phyloP scores from a whole-genome alignment of 768 basidiomycete genomes.

The Gyrodon lividus region DNA sequence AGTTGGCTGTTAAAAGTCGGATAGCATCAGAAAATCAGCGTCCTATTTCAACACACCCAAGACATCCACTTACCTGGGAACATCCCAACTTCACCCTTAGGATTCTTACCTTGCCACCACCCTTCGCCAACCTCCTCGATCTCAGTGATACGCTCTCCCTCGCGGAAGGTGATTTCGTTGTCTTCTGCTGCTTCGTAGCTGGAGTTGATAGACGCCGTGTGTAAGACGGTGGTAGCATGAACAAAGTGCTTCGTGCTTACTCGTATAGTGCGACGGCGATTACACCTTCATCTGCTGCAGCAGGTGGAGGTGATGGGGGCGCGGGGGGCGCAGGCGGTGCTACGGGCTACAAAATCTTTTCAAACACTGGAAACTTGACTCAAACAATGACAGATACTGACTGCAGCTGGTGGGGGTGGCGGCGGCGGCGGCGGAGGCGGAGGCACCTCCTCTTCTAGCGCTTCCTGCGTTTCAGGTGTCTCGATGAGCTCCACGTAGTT shows the following conservation, averaged over 20 bases:
- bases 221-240: not conserved
- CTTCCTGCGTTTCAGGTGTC: conserved; percentile 37
- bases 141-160: conserved; percentile 75
- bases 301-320: conserved; percentile 49
- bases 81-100: conserved; percentile 56
- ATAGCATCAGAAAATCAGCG: too few relatives aligned
- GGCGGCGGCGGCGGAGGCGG: conserved; percentile 55
- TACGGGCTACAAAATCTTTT: conserved; percentile 27
- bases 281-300: conserved; percentile 54
- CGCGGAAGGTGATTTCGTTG: conserved; percentile 84
- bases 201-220: not conserved
- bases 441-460: conserved; percentile 40
- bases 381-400: conserved; percentile 25
- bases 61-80: conserved; percentile 61
- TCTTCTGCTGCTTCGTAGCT: conserved; percentile 91
- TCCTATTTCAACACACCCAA: too few relatives aligned
- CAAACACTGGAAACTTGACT: not conserved
- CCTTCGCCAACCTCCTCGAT: conserved; percentile 85
- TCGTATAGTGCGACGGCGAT: conserved; percentile 68
- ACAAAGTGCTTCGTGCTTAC: conserved; percentile 40
- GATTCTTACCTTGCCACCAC: conserved; percentile 79
- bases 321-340: conserved; percentile 33
- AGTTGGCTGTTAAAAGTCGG: not conserved
- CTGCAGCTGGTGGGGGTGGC: conserved; percentile 44
- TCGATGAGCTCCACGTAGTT: conserved; percentile 86